Percentiles rank a stretch among this genome's conserved stretches.
Conservation (phyloP, 345 rosid genomes). For the Adansonia digitata region DNA sequence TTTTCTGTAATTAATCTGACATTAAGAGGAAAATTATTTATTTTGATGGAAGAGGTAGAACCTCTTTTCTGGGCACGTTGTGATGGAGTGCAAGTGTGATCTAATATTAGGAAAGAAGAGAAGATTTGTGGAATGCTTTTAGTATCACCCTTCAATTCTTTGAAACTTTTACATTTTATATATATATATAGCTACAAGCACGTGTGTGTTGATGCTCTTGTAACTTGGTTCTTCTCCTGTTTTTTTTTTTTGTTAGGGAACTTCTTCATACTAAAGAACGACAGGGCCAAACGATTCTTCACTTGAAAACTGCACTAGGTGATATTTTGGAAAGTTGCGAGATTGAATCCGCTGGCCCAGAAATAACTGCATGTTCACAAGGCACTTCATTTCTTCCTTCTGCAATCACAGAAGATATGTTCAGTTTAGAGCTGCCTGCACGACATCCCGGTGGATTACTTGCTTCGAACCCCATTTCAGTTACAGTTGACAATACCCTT, state of each 20-base stretch:
- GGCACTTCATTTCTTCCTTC: constrained; percentile 53
- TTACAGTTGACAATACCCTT: constrained; percentile 46
- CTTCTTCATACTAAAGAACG: constrained; percentile 45
- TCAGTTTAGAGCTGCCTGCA: constrained; percentile 40
- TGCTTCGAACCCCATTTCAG: constrained; percentile 30
- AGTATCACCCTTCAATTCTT: background rate
- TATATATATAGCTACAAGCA: background rate
- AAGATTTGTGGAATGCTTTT: background rate
- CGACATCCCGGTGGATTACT: constrained; percentile 31
- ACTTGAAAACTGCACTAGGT: constrained; percentile 38
- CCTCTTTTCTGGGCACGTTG: background rate
- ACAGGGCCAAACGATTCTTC: constrained; percentile 38
- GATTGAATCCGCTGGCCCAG: constrained; percentile 50
- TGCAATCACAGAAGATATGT: constrained; percentile 44
- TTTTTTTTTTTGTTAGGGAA: constrained; percentile 29
- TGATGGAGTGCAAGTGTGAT: background rate
- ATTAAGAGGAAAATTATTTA: background rate
- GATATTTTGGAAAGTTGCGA: constrained; percentile 56
- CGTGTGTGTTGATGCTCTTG: background rate
- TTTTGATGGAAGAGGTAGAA: background rate
- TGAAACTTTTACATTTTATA: no score
- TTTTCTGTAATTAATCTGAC: background rate
- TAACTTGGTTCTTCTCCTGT: background rate
- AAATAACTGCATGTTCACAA: constrained; percentile 55
- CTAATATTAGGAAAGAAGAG: background rate